These are phyloP conservation scores for Colletotrichum aenigma DNA, from an alignment of 2,329 filamentous ascomycete genomes.

Conservation along the genomic window DNA sequence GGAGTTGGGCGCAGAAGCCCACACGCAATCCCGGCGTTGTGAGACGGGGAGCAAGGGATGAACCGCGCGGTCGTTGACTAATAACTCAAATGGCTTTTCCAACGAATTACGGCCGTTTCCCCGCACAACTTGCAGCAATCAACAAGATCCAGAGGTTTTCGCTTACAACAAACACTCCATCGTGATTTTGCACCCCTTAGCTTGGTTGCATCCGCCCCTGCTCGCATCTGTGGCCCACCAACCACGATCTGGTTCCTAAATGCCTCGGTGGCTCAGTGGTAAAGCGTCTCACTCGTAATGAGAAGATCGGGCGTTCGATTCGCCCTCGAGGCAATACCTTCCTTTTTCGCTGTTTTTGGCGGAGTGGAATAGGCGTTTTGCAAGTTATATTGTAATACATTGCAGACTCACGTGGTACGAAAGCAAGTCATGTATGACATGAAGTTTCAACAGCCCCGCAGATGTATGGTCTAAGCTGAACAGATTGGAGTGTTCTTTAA, in stretches of 20 bases:
- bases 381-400: background rate
- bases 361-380: background rate
- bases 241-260: background rate
- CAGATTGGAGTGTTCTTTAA: background rate
- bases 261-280: constrained; percentile 14
- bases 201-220: background rate
- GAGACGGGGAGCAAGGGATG: background rate
- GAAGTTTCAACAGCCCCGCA: background rate
- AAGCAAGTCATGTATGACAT: background rate
- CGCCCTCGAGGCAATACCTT: constrained; percentile 10
- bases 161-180: background rate
- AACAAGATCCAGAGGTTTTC: background rate
- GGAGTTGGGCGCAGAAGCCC: background rate
- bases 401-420: fast-evolving
- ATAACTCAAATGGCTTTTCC: background rate
- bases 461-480: background rate
- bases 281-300: constrained; percentile 20
- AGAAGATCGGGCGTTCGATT: constrained; percentile 20
- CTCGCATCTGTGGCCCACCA: background rate
- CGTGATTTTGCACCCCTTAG: background rate
- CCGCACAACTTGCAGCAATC: background rate
- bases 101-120: background rate
- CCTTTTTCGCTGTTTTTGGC: background rate
- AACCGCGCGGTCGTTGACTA: background rate
- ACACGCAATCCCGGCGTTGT: background rate